Evolutionary conservation across 192 early-diverging fungal species (phyloP).

Genomic region (Gonapodya prolifera): DNA sequence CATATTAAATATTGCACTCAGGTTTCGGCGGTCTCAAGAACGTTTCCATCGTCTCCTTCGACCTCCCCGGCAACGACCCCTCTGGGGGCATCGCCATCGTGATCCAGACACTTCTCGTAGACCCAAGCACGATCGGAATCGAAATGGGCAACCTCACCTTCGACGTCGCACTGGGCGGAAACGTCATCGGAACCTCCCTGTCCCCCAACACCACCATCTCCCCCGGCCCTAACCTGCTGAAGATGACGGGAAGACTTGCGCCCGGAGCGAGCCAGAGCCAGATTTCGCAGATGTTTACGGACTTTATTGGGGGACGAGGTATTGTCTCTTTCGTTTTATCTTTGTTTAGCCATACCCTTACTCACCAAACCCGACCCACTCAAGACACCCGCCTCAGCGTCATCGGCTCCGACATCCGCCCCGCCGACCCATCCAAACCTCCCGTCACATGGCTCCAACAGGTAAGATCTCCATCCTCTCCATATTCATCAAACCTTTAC

Average conservation of each 20-base stretch:
- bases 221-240: background rate
- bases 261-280: background rate
- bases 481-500: too few relatives aligned
- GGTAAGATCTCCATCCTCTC: background rate
- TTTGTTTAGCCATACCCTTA: too few relatives aligned
- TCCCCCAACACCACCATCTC: background rate
- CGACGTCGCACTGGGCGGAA: constrained; percentile 7
- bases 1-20: too few relatives aligned
- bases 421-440: too few relatives aligned
- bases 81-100: constrained; percentile 16
- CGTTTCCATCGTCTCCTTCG: constrained; percentile 24
- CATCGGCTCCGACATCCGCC: background rate
- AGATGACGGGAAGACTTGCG: background rate
- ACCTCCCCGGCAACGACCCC: constrained; percentile 37
- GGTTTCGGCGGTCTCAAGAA: constrained; percentile 24
- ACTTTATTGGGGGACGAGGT: background rate
- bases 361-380: too few relatives aligned
- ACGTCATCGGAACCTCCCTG: constrained; percentile 1
- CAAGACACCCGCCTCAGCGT: background rate
- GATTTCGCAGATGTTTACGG: background rate
- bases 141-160: constrained; percentile 16
- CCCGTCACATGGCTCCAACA: background rate
- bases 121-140: constrained; percentile 24
- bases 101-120: constrained; percentile 13
- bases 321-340: too few relatives aligned